Percentiles rank a stretch among this genome's conserved stretches.
phyloP scores from a whole-genome alignment of 176 grass and related monocot species.

The Aegilops longissima region DNA sequence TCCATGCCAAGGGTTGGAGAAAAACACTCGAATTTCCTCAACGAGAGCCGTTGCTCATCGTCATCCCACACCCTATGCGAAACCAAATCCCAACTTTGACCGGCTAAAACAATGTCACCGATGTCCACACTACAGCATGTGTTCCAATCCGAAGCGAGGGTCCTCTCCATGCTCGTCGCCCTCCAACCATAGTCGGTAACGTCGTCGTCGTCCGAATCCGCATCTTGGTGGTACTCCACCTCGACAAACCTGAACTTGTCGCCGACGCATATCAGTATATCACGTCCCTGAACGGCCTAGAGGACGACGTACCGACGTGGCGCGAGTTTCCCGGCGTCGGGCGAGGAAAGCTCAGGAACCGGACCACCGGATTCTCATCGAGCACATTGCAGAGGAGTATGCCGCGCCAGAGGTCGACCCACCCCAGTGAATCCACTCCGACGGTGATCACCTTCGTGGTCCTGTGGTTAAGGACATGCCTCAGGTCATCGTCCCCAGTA shows the following conservation, averaged over 20 bases:
- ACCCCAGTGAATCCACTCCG: not conserved
- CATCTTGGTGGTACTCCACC: not conserved
- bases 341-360: not conserved
- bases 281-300: not conserved
- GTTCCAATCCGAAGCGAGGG: not conserved
- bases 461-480: not conserved
- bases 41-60: not conserved
- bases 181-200: not conserved
- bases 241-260: not conserved
- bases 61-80: not conserved
- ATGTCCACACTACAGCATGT: not conserved
- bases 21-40: not conserved
- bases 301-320: not conserved
- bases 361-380: not conserved
- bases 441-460: not conserved
- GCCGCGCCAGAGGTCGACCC: not conserved
- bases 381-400: not conserved
- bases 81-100: not conserved
- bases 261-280: not conserved
- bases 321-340: not conserved
- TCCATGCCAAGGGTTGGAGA: not conserved
- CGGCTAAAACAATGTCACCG: not conserved
- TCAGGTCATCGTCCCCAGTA: not conserved
- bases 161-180: not conserved
- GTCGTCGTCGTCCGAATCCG: not conserved